phyloP scores from a whole-genome alignment of 805 yeast genomes.

The Metschnikowia kofuensis region DNA sequence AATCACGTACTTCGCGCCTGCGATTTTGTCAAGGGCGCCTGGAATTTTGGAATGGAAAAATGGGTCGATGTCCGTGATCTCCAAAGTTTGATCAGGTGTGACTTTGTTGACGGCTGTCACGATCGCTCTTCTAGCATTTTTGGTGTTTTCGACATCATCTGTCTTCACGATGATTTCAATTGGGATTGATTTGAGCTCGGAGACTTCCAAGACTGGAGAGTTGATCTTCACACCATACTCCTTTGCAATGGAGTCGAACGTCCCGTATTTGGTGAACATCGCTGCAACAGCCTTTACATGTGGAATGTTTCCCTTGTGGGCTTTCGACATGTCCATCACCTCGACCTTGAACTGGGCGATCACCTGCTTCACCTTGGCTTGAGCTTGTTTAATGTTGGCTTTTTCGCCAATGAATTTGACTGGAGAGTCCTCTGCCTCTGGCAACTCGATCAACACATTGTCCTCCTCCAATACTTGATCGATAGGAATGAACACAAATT shows the following conservation, averaged over 20 bases:
- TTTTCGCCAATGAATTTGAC: conserved; percentile 65
- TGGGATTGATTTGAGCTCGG: conserved; percentile 48
- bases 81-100: conserved; percentile 61
- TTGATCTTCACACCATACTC: conserved; percentile 35
- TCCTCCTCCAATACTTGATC: conserved; percentile 50
- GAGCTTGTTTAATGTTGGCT: conserved; percentile 56
- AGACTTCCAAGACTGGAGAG: conserved; percentile 36
- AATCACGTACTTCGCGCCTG: conserved; percentile 57
- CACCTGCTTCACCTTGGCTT: conserved; percentile 55
- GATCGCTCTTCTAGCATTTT: conserved; percentile 65
- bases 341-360: conserved; percentile 62
- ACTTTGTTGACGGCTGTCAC: conserved; percentile 70
- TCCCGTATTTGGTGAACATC: conserved; percentile 54
- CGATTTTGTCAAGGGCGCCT: conserved; percentile 33
- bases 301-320: conserved; percentile 74
- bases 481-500: conserved; percentile 68
- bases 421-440: conserved; percentile 45
- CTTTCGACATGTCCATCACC: conserved; percentile 77
- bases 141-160: conserved; percentile 47
- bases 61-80: conserved; percentile 62
- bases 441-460: conserved; percentile 56
- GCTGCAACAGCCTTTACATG: conserved; percentile 79
- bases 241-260: conserved; percentile 41
- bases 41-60: conserved; percentile 52
- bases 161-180: conserved; percentile 58